Percentiles rank a stretch among this genome's conserved stretches.
Conservation (phyloP, 2,329 filamentous ascomycete genomes). For the Chalaropsis thielavioides region DNA sequence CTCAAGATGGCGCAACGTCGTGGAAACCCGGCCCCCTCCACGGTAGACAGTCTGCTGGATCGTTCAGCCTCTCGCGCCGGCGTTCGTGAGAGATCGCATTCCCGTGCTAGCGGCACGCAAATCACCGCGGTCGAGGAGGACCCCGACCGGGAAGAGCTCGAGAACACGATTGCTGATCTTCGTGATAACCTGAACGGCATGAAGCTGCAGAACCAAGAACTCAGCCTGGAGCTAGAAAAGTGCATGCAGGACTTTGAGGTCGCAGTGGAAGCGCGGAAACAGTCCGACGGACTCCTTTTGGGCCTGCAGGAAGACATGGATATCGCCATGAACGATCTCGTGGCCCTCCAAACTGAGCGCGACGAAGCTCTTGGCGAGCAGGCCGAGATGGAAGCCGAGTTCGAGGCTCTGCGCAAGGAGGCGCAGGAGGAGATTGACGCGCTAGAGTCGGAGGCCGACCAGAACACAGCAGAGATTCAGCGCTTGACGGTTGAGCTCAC, state of each 20-base stretch:
- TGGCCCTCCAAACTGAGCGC: constrained; percentile 65
- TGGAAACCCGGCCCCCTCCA: constrained; percentile 40
- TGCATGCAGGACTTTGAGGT: constrained; percentile 68
- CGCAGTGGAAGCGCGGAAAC: constrained; percentile 47
- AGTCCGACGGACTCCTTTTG: constrained; percentile 42
- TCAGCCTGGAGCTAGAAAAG: constrained; percentile 68
- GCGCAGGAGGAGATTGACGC: constrained; percentile 52
- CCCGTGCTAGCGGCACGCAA: constrained; percentile 56
- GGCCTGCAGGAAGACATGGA: constrained; percentile 71
- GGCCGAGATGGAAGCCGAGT: constrained; percentile 43
- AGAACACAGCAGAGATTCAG: constrained; percentile 55
- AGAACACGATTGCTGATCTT: constrained; percentile 67
- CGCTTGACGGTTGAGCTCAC: constrained; percentile 56
- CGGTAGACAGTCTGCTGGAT: constrained; percentile 83
- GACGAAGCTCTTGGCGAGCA: constrained; percentile 66
- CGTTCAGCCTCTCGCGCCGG: constrained; percentile 79
- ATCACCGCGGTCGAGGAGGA: constrained; percentile 52
- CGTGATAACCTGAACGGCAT: constrained; percentile 76
- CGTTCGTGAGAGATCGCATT: constrained; percentile 53
- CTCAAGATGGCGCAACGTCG: constrained; percentile 77
- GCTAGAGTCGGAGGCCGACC: constrained; percentile 57
- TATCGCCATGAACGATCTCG: constrained; percentile 62
- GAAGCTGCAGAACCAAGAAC: constrained; percentile 77
- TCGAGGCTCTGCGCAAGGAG: constrained; percentile 45
- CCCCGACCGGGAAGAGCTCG: constrained; percentile 68